Percentiles rank a stretch among this genome's conserved stretches.
phyloP scores from a whole-genome alignment of 2,329 filamentous ascomycete species.

The Fusarium sp. region DNA sequence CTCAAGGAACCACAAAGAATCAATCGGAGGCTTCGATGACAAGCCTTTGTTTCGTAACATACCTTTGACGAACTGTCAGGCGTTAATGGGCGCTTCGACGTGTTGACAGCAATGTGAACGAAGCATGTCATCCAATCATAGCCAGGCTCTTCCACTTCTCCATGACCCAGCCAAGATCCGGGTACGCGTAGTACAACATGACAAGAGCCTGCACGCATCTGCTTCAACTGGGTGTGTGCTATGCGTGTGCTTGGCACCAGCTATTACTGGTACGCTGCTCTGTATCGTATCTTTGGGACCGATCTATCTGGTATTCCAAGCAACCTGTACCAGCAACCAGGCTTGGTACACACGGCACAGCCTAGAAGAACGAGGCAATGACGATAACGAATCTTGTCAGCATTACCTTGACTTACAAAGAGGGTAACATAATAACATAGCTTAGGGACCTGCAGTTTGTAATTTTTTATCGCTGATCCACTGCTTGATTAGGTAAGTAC shows the following conservation, averaged over 20 bases:
- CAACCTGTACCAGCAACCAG: constrained; percentile 8
- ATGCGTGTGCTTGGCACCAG: constrained; percentile 30
- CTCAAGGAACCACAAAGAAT: constrained; percentile 19
- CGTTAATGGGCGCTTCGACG: constrained; percentile 17
- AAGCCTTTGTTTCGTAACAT: constrained; percentile 31
- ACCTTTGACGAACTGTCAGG: constrained; percentile 5
- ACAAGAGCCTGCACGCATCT: constrained; percentile 34
- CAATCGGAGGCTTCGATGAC: constrained; percentile 17
- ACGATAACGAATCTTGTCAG: constrained; percentile 14
- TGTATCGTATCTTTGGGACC: constrained; percentile 14
- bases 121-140: constrained; percentile 36
- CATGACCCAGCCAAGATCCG: constrained; percentile 43
- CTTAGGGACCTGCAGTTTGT: constrained; percentile 32
- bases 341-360: constrained; percentile 14
- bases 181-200: constrained; percentile 41
- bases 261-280: constrained; percentile 34
- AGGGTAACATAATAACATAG: neutral
- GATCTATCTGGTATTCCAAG: constrained; percentile 12
- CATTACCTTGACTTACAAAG: constrained; percentile 11
- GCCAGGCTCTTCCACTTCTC: constrained; percentile 28
- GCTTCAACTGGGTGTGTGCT: constrained; percentile 1
- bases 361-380: constrained; percentile 1
- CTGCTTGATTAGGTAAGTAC: neutral
- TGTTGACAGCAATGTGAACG: constrained; percentile 12
- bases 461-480: constrained; percentile 30